A percentile compares a stretch with the other conserved stretches of the same genome.
Conservation (phyloP, 768 basidiomycete species). For the Mycena crocata region DNA sequence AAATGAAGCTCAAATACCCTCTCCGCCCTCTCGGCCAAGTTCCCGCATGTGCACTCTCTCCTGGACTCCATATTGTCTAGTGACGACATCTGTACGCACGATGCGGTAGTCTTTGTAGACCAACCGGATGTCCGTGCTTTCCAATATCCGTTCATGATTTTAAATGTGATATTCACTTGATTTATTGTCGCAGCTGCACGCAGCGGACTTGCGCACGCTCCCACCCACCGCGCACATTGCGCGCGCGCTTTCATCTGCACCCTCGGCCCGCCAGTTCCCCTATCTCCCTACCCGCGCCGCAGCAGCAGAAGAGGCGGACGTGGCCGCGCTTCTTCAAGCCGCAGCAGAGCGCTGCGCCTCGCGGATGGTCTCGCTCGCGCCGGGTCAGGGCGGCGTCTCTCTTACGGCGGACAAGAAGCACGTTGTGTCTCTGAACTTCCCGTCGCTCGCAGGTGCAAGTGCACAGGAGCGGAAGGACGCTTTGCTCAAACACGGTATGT, state of each 20-base stretch:
- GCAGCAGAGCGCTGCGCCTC: constrained; percentile 68
- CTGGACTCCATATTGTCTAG: constrained; percentile 57
- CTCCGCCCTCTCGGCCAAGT: constrained; percentile 51
- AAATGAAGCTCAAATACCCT: constrained; percentile 61
- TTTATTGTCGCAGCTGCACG: constrained; percentile 65
- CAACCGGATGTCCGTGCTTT: constrained; percentile 73
- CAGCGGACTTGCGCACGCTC: constrained; percentile 78
- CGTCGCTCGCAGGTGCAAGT: constrained; percentile 53
- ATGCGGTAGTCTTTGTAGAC: constrained; percentile 75
- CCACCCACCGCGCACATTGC: constrained; percentile 63
- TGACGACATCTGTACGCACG: constrained; percentile 68
- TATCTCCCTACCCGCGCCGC: constrained; percentile 56
- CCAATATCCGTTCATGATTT: background rate
- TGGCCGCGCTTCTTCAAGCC: constrained; percentile 51
- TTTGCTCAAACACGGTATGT: constrained; percentile 68
- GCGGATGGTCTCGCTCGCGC: constrained; percentile 54
- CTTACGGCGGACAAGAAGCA: constrained; percentile 59
- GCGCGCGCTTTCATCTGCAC: constrained; percentile 57
- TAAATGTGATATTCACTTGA: background rate
- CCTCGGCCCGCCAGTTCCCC: constrained; percentile 71
- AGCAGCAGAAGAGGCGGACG: constrained; percentile 31
- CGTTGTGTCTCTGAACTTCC: constrained; percentile 68
- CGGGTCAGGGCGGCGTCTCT: constrained; percentile 49
- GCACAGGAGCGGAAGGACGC: constrained; percentile 58
- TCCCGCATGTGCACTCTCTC: constrained; percentile 46